Base-by-base conservation (phyloP, 1,139 yeast species). In the Geotrichum restrictum region DNA sequence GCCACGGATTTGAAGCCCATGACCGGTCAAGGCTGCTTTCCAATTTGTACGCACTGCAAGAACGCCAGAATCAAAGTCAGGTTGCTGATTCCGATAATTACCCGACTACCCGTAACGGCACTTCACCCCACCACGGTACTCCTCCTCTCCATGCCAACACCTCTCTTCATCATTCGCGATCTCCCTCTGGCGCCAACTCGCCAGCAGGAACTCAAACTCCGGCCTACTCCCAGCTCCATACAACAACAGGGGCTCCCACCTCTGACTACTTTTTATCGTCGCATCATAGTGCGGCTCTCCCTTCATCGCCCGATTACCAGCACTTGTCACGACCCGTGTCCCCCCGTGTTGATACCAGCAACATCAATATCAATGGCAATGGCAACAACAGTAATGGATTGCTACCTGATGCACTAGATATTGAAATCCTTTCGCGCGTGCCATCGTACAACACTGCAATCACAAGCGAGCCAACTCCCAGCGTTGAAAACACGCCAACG, bases 381-480 rank as follows among this genome's bases (percentile, higher is more conserved):
- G 29, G 8, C 8, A 24, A 5, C 8, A 24, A 8, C 29, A 24
- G 29, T 8, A 8, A 5, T 24, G 5, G 5, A 24, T 24, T 24
- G 29, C 29, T 24, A 8, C 8, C 29, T 24, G 29, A 24, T 24
- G 7, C 29, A 24, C 8, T 34, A 3, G 37, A 34, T 16, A 16
- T 34, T n/a, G 10, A 34, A 8, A 68, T 71, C 2, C 66, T 89
- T 59, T 81, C 84, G 16, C 72, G 80, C 54, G 95, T 89, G 3
- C 98, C 98, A 0, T 81, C 95, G 0, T 91, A 91, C 67, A 77
- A 77, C 8, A 83, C 88, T 44, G 97, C 98, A 1, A 49, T 71
- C 21, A 58, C 59, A 39, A 48, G 56, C 18, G 67, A 62, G 43
- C 64, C 59, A 21, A 24, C 29, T 24, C 50, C 58, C 14, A 63